phyloP scores from a whole-genome alignment of 257 asterid genomes.

The Paraleonurus japonicus region DNA sequence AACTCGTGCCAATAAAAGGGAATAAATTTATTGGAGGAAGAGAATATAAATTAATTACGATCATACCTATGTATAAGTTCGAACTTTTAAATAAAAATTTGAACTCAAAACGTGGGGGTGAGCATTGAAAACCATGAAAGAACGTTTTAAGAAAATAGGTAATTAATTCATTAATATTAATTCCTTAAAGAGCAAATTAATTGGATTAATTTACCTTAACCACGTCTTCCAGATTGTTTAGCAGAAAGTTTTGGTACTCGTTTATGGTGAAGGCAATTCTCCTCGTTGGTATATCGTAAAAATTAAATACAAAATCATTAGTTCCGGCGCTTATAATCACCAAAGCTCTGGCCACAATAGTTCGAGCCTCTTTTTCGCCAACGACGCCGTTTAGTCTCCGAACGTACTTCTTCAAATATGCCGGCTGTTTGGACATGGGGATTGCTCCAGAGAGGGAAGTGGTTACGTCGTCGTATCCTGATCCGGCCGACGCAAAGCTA shows the following conservation, averaged over 20 bases:
- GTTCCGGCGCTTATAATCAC: slow-evolving; percentile 66
- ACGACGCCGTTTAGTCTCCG: slow-evolving; percentile 39
- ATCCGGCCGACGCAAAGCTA: slow-evolving; percentile 76
- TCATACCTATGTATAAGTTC: too few relatives aligned
- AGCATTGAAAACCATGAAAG: too few relatives aligned
- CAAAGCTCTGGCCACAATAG: slow-evolving; percentile 39
- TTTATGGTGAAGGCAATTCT: not conserved
- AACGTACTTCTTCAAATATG: slow-evolving; percentile 37
- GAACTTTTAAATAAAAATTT: too few relatives aligned
- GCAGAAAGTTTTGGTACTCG: not conserved
- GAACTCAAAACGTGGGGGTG: too few relatives aligned
- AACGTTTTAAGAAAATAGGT: too few relatives aligned
- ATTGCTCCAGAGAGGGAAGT: slow-evolving; percentile 40
- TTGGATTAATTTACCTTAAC: too few relatives aligned
- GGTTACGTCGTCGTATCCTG: slow-evolving; percentile 71
- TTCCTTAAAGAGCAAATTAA: too few relatives aligned
- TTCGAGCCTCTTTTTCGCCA: slow-evolving; percentile 40
- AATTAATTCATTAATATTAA: too few relatives aligned
- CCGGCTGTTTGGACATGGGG: slow-evolving; percentile 47
- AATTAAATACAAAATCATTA: slow-evolving; percentile 57
- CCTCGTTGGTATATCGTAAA: slow-evolving; percentile 44
- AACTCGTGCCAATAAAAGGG: too few relatives aligned
- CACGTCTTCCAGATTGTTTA: not conserved
- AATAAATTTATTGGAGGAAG: too few relatives aligned
- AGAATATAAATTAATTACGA: too few relatives aligned